These are phyloP conservation scores for Ogataea populi-albae DNA, from an alignment of 805 yeast genomes.

Conservation along the genomic window DNA sequence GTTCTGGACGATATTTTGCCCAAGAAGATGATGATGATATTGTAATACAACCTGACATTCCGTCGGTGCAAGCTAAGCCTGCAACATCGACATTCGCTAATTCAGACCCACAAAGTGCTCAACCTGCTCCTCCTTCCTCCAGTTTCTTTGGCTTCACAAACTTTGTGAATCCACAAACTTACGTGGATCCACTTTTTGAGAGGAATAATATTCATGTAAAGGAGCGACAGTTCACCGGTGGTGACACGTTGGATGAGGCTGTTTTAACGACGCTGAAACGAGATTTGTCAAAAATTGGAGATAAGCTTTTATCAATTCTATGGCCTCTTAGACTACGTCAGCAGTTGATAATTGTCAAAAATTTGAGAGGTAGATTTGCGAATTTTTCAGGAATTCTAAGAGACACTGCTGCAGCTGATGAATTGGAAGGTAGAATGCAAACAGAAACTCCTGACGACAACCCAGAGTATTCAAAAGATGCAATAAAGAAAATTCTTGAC, in stretches of 20 bases:
- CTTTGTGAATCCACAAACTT: conserved; percentile 34
- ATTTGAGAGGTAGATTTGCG: conserved; percentile 26
- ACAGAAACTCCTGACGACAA: conserved; percentile 9
- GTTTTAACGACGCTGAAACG: conserved; percentile 44
- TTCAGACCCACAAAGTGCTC: conserved; percentile 7
- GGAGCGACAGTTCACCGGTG: conserved; percentile 55
- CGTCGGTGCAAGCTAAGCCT: conserved; percentile 6
- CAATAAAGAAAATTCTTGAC: conserved; percentile 40
- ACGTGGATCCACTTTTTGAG: conserved; percentile 26
- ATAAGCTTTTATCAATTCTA: conserved; percentile 33
- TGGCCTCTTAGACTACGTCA: conserved; percentile 37
- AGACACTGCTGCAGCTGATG: conserved; percentile 12
- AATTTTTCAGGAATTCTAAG: conserved; percentile 8
- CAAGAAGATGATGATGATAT: conserved; percentile 33
- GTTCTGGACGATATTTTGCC: too few species aligned
- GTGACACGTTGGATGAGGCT: conserved; percentile 58
- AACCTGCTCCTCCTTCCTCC: conserved; percentile 3
- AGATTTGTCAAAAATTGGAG: conserved; percentile 34
- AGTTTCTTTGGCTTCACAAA: conserved; percentile 29
- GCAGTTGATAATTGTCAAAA: conserved; percentile 28
- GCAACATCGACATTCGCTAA: conserved; percentile 3
- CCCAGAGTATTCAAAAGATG: conserved; percentile 32
- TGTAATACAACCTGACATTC: conserved; percentile 34
- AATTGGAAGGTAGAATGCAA: conserved; percentile 24
- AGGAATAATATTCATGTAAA: conserved; percentile 29